A percentile compares a stretch with the other conserved stretches of the same genome.
Evolutionary conservation across 306 rosid genomes (phyloP).

Genomic region (Acacia melanoxylon): DNA sequence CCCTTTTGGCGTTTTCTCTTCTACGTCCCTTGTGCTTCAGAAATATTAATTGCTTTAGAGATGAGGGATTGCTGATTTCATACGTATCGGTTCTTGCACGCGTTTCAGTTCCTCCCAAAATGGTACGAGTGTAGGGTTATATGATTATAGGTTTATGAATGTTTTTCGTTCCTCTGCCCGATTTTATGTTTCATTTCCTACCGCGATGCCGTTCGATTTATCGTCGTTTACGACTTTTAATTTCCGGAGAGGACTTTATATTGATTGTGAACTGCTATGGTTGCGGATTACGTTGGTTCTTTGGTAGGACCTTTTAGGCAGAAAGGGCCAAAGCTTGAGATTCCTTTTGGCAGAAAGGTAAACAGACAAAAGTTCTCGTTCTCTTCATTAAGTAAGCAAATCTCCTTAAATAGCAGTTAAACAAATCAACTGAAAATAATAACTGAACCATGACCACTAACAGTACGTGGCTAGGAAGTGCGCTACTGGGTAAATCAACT

Average conservation of each 20-base stretch:
- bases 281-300: background rate
- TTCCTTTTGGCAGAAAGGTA: no score
- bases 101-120: constrained; percentile 1
- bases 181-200: background rate
- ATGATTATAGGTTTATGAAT: background rate
- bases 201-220: background rate
- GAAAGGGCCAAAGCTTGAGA: no score
- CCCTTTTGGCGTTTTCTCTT: background rate
- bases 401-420: no score
- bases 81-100: background rate
- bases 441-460: no score
- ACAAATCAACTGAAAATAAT: no score
- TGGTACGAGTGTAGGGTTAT: background rate
- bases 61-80: background rate
- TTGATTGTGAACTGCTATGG: background rate
- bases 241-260: background rate
- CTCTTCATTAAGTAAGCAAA: no score
- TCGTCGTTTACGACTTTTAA: background rate
- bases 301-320: no score
- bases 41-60: background rate
- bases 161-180: background rate
- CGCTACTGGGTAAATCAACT: no score
- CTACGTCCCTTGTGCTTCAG: background rate
- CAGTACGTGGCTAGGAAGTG: no score
- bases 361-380: no score